These are phyloP conservation scores for Steccherinum ochraceum DNA, from an alignment of 768 basidiomycete genomes.

Conservation along the genomic window DNA sequence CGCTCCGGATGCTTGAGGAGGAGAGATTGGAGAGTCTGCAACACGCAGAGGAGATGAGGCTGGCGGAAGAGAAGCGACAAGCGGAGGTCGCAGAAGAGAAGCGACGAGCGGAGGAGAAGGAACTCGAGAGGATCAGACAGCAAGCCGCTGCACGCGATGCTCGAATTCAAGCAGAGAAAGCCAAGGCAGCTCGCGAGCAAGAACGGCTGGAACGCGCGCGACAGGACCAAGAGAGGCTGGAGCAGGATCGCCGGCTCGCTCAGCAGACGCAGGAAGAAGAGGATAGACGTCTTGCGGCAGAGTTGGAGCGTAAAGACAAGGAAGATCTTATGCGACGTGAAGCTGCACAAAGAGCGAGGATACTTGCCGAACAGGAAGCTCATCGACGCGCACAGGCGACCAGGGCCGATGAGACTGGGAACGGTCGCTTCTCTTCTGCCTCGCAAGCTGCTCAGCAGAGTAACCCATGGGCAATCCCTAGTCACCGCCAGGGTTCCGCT, in stretches of 20 bases:
- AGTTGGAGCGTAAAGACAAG: neutral
- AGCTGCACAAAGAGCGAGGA: constrained; percentile 4
- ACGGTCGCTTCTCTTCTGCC: constrained; percentile 11
- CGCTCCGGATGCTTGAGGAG: too few species aligned
- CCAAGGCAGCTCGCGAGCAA: constrained; percentile 28
- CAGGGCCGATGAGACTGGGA: constrained; percentile 10
- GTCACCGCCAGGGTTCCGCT: constrained; percentile 2
- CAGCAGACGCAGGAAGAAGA: constrained; percentile 16
- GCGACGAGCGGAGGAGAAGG: constrained; percentile 11
- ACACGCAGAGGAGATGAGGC: neutral
- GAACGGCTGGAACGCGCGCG: constrained; percentile 14
- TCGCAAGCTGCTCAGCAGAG: constrained; percentile 24
- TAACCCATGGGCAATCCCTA: constrained; percentile 15
- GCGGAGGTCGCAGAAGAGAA: constrained; percentile 7
- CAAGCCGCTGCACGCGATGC: constrained; percentile 2
- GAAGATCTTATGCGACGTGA: constrained; percentile 3
- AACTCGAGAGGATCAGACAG: constrained; percentile 22
- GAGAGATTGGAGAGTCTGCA: neutral
- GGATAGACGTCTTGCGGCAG: neutral
- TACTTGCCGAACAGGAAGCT: constrained; percentile 6
- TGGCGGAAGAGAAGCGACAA: constrained; percentile 12
- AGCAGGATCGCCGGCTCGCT: neutral
- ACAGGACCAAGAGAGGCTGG: constrained; percentile 5
- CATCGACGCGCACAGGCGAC: constrained; percentile 31
- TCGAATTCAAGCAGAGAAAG: constrained; percentile 9